Evolutionary conservation across 1,139 yeast species (phyloP).

Genomic region (Pneumocystis sp.): DNA sequence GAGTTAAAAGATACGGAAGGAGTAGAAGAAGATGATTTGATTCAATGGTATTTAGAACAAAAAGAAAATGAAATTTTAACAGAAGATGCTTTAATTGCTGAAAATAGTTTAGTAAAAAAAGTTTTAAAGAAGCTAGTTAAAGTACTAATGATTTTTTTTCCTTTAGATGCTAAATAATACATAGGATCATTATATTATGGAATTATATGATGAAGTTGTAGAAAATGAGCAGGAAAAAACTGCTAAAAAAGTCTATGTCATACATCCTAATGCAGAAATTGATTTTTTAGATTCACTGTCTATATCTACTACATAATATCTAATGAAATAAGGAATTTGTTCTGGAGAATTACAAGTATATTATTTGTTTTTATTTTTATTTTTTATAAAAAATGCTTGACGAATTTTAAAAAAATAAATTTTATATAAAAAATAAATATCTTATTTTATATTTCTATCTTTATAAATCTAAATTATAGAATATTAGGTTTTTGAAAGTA

Average conservation of each 20-base stretch:
- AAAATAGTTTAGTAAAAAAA: constrained; percentile 57
- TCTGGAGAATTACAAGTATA: background rate
- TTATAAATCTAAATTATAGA: too few species aligned
- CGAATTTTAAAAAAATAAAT: too few species aligned
- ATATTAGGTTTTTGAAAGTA: background rate
- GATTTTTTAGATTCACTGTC: constrained; percentile 26
- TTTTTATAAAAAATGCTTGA: background rate
- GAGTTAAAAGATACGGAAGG: constrained; percentile 42
- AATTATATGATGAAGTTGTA: constrained; percentile 47
- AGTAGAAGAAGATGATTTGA: constrained; percentile 50
- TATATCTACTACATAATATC: background rate
- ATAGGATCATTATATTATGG: constrained; percentile 65
- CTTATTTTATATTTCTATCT: too few species aligned
- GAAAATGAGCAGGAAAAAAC: constrained; percentile 24
- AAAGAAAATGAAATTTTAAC: constrained; percentile 57
- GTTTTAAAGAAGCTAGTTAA: constrained; percentile 73
- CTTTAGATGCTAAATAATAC: background rate
- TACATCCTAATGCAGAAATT: constrained; percentile 53
- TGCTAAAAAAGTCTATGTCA: constrained; percentile 40
- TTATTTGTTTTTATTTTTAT: background rate
- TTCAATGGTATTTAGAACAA: constrained; percentile 67
- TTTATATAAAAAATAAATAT: too few species aligned
- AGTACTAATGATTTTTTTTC: background rate
- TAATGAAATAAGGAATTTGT: background rate
- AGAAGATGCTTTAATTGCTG: constrained; percentile 58